Percentiles rank a stretch among this genome's conserved stretches.
These are phyloP conservation scores for Blastomyces emzantsi DNA, from an alignment of 2,329 filamentous ascomycete genomes.

Conservation along the genomic window DNA sequence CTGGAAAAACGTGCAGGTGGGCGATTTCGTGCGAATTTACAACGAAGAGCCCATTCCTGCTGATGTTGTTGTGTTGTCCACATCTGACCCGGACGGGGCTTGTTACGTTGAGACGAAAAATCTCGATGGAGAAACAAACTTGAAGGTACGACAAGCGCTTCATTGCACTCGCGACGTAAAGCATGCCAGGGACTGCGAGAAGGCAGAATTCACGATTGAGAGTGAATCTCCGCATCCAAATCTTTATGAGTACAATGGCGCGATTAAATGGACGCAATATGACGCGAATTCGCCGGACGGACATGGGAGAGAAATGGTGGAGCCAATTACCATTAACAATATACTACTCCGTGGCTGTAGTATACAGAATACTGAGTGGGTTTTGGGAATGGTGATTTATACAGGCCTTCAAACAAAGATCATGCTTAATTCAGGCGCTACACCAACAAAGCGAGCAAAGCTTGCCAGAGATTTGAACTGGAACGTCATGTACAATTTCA, in stretches of 20 bases:
- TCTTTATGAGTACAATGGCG: constrained; percentile 88
- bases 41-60: constrained; percentile 94
- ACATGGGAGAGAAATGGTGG: constrained; percentile 67
- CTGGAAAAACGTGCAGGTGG: constrained; percentile 93
- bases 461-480: constrained; percentile 93
- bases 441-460: constrained; percentile 83
- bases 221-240: constrained; percentile 90
- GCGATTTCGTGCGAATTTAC: constrained; percentile 93
- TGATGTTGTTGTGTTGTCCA: constrained; percentile 84
- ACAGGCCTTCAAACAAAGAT: constrained; percentile 97
- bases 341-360: constrained; percentile 87
- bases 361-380: constrained; percentile 91
- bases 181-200: constrained; percentile 88
- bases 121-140: constrained; percentile 91
- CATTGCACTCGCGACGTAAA: constrained; percentile 73
- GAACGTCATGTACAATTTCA: constrained; percentile 95
- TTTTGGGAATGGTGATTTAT: constrained; percentile 84
- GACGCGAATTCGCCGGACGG: constrained; percentile 55
- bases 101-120: constrained; percentile 99
- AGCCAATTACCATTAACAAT: constrained; percentile 93
- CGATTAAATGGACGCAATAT: constrained; percentile 74
- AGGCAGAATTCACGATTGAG: constrained; percentile 75
- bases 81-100: constrained; percentile 84
- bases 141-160: constrained; percentile 88
- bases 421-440: constrained; percentile 96